Evolutionary conservation across 306 rosid genomes (phyloP), one percentile per base, ranked within the genome.

Genomic region (Styphnolobium japonicum): DNA sequence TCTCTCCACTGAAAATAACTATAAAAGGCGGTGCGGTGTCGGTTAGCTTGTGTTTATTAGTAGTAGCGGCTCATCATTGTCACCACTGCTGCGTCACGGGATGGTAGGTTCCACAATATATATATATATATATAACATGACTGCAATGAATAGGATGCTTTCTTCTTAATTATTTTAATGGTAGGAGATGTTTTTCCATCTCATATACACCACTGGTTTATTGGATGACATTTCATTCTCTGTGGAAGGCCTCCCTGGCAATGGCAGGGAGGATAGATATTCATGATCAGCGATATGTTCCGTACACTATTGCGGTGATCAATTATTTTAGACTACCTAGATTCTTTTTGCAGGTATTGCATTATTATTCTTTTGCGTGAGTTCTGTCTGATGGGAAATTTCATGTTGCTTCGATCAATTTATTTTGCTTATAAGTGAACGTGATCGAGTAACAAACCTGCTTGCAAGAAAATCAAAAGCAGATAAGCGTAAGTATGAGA

Each of bases 21-120:
- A 62, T 9, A 39, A n/a, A 64, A 64, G 73, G 57, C 37, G 67
- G 60, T 84, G 90, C 86, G 82, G 82, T 86, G 85, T 71, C 81
- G 71, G 83, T 83, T 74, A 67, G 71, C 71, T 23, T 27, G 33
- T 64, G 66, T 16, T 0, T 18, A 43, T 15, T 62, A 71, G 37
- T 25, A 6, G 23, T 6, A 6, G 69, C 73, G 68, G 63, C 81
- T 67, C 71, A 75, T 70, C 55, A 42, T 51, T 52, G 4, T 33
- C 3, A 3, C 2, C 31, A 27, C 21, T 14, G 63, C 21, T 25
- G 25, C 63, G 55, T 65, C 90, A 81, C 80, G 25, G 80, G 45
- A 58, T 56, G 5, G 60, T 76, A 25, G 81, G 75, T 53, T 78
- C 55, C 84, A 78, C 84, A 71, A 53, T 51, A 46, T 27, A 0